Percentiles rank a stretch among this genome's conserved stretches.
These are phyloP conservation scores for Verticillium zaregamsianum DNA, from an alignment of 2,329 filamentous ascomycete genomes.

Conservation along the genomic window DNA sequence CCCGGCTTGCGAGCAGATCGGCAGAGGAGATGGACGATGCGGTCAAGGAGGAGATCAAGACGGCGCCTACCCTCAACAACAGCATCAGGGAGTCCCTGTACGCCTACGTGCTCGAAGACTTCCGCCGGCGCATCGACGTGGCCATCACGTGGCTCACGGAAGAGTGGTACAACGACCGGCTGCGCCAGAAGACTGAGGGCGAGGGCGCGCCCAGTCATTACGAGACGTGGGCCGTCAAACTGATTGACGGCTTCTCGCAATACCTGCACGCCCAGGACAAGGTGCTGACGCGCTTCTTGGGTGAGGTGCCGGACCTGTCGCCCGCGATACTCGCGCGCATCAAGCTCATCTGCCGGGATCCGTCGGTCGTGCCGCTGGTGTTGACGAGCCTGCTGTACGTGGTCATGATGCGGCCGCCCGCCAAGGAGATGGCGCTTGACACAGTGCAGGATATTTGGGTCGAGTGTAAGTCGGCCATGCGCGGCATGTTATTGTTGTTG, in stretches of 20 bases:
- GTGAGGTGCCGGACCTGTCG: conserved; percentile 82
- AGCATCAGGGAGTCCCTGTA: conserved; percentile 78
- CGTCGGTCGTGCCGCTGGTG: conserved; percentile 58
- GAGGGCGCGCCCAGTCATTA: conserved; percentile 61
- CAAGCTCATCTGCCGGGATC: conserved; percentile 61
- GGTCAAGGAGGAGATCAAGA: conserved; percentile 53
- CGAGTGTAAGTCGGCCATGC: conserved; percentile 49
- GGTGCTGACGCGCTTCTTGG: conserved; percentile 83
- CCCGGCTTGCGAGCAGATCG: conserved; percentile 76
- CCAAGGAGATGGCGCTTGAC: conserved; percentile 58
- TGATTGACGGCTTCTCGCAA: conserved; percentile 85
- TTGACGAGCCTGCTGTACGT: conserved; percentile 63
- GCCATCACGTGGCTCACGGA: conserved; percentile 94
- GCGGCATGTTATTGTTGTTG: not conserved
- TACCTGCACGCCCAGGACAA: conserved; percentile 92
- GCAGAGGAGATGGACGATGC: conserved; percentile 61
- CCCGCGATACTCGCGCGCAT: conserved; percentile 68
- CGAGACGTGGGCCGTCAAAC: conserved; percentile 69
- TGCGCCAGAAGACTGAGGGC: conserved; percentile 32
- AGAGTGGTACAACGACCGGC: conserved; percentile 92
- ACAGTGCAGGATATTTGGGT: conserved; percentile 63
- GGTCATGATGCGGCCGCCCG: conserved; percentile 64
- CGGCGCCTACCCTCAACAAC: conserved; percentile 51
- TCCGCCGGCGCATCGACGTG: conserved; percentile 81
- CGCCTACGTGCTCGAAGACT: conserved; percentile 86